These are phyloP conservation scores for Darksidea phi DNA, from an alignment of 495 filamentous ascomycete species.

Conservation along the genomic window DNA sequence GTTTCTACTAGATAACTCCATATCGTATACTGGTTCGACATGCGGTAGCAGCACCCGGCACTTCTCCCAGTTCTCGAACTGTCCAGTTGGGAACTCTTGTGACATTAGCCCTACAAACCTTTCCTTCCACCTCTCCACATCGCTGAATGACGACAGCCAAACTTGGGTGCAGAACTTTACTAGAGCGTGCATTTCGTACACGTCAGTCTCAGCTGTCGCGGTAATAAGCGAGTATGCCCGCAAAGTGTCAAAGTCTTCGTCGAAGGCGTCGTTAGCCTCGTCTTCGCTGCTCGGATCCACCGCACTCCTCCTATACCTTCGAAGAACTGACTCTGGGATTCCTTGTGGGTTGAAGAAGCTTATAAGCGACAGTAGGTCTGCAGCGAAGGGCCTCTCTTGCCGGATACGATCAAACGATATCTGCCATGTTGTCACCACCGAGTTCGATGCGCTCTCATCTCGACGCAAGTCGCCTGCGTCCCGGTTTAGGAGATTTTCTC, in stretches of 20 bases:
- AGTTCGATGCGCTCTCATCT: constrained; percentile 33
- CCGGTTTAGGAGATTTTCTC: constrained; percentile 35
- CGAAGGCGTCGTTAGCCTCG: too few relatives aligned
- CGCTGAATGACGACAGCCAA: too few relatives aligned
- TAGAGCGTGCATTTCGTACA: too few relatives aligned
- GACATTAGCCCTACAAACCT: constrained; percentile 16
- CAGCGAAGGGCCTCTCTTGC: constrained; percentile 26
- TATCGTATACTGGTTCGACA: constrained; percentile 8
- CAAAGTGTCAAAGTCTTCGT: too few relatives aligned
- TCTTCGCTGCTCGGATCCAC: too few relatives aligned
- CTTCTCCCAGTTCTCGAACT: constrained; percentile 21
- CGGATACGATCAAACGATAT: constrained; percentile 51
- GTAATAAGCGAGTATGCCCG: too few relatives aligned
- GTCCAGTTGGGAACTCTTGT: constrained; percentile 9
- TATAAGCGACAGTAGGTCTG: constrained; percentile 38
- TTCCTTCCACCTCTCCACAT: too few relatives aligned
- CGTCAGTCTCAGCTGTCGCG: too few relatives aligned
- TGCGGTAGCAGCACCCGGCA: constrained; percentile 23
- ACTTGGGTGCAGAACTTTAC: too few relatives aligned
- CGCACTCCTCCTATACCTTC: too few relatives aligned
- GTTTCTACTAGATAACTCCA: not conserved
- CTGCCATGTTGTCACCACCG: too few relatives aligned
- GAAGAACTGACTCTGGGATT: too few relatives aligned
- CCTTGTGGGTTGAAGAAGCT: constrained; percentile 38
- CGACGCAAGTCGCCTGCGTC: constrained; percentile 41